Base-by-base conservation (phyloP, 1,284 basidiomycete genomes). In the Tetrapyrgos nigripes region DNA sequence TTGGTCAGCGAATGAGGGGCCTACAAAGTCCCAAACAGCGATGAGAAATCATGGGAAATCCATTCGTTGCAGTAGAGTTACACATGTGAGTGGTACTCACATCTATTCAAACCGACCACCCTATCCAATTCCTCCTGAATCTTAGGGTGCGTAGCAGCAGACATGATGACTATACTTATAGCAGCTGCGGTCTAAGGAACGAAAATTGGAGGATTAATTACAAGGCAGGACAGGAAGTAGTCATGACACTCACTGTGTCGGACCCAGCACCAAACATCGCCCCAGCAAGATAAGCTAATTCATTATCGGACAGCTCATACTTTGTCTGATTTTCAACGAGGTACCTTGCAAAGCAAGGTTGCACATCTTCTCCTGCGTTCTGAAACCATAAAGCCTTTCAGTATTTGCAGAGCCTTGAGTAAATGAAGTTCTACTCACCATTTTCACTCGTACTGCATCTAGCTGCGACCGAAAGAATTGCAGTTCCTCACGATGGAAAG, bases 81-180 rank as follows among this genome's bases (percentile, higher is more conserved):
- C n/a, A n/a, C n/a, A n/a, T n/a, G n/a, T n/a, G n/a, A 6, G 43
- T n/a, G 26, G 19, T 75, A 44, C 78, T 47, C 64, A 83, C 85
- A 59, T 65, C 83, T 74, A 47, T 81, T 80, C 24, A 66, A 69
- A 0, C 87, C 87, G 11, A 89, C 72, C 1, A 90, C 77, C 2
- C 51, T 53, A 50, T 91, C 86, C 3, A 91, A 69, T 65, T 91
- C 85, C 6, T 81, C 77, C 62, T 88, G 85, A 2, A 80, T 76
- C 4, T 84, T 78, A 0, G 87, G 87, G 65, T 83, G 80, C 26
- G 75, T 43, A 5, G 40, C 37, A 11, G 89, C 84, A 0, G 89
- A 87, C 79, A 91, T 82, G 26, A 84, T 77, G 28, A 77, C 72
- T 33, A 81, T 68, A 17, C 69, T 70, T 21, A 81, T 73, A 3